Base-by-base conservation (phyloP, 2,329 filamentous ascomycete species). In the Calonectria hawksworthii region DNA sequence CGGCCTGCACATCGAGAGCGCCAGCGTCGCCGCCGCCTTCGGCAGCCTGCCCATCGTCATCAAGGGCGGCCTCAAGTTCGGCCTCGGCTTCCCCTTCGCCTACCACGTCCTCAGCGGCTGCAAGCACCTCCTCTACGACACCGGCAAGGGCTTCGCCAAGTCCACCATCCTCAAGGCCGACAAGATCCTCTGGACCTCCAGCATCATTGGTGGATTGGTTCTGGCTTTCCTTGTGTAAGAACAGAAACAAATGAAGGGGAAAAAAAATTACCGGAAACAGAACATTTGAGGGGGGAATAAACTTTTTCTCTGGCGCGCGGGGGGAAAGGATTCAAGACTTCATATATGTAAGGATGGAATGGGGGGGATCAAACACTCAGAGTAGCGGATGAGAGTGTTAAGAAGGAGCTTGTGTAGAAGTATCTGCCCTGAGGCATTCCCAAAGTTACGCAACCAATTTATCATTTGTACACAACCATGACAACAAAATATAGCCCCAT, bases 1-100 rank as follows among this genome's bases (percentile, higher is more conserved):
- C 70, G 96, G 91, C 79, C 89, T 88, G 86, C 91, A 92, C 86
- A 83, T 92, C 74, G 91, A 92, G 88, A 89, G 86, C 73, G 87
- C 88, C 67, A 88, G 91, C 61, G 82, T 94, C 11, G 93, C 91
- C 34, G 90, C 92, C 32, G 86, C 92, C 63, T 91, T 92, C 44
- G 92, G 89, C 30, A 87, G 87, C 6, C 84, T 94, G 32, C 91
- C 94, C 26, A 85, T 92, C 13, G 87, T 90, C 70, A 87, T 88
- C 83, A 93, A 93, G 87, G 90, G 88, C 74, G 87, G 82, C 34
- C 66, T 90, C 84, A 92, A 92, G 88, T 87, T 91, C 81, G 78
- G 86, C 32, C 81, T 90, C 59, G 89, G 89, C 71, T 92, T 91
- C 88, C 91, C 91, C n/a, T 91, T 92, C 71, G 84, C 87, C 70